Evolutionary conservation across 257 asterid species (phyloP).

Genomic region (Phtheirospermum japonicum): DNA sequence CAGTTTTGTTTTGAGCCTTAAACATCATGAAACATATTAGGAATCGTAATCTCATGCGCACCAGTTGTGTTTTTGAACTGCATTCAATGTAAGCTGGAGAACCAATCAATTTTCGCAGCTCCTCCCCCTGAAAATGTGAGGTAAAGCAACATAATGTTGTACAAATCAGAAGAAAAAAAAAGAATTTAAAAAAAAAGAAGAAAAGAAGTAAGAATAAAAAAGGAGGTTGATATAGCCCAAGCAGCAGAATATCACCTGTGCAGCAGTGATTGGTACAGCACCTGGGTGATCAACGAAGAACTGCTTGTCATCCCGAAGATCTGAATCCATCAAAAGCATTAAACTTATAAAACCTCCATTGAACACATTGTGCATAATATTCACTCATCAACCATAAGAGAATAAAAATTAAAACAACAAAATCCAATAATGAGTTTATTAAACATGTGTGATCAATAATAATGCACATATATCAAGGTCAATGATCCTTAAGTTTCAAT

Average conservation of each 20-base stretch:
- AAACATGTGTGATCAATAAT: constrained; percentile 7
- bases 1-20: constrained; percentile 1
- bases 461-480: neutral
- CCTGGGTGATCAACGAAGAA: constrained; percentile 92
- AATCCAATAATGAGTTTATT: neutral
- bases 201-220: neutral
- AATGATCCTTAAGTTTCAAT: neutral
- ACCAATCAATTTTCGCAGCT: constrained; percentile 54
- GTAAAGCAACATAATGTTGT: constrained; percentile 13
- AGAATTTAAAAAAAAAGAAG: constrained; percentile 4
- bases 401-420: too few relatives aligned
- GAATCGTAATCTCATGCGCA: constrained; percentile 22
- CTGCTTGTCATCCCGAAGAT: constrained; percentile 96
- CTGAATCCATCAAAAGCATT: constrained; percentile 40
- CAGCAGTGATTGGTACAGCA: constrained; percentile 81
- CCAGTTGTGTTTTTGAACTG: constrained; percentile 80
- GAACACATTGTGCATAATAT: constrained; percentile 1
- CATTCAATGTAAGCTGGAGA: constrained; percentile 76
- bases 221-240: constrained; percentile 4
- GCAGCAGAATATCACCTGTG: constrained; percentile 55
- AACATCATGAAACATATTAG: neutral
- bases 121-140: constrained; percentile 57
- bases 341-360: constrained; percentile 18
- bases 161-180: constrained; percentile 13
- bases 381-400: constrained; percentile 17